A percentile compares a stretch with the other conserved stretches of the same genome.
Conservation (phyloP, 208 protist species). For the Wallacemonas sp. region DNA sequence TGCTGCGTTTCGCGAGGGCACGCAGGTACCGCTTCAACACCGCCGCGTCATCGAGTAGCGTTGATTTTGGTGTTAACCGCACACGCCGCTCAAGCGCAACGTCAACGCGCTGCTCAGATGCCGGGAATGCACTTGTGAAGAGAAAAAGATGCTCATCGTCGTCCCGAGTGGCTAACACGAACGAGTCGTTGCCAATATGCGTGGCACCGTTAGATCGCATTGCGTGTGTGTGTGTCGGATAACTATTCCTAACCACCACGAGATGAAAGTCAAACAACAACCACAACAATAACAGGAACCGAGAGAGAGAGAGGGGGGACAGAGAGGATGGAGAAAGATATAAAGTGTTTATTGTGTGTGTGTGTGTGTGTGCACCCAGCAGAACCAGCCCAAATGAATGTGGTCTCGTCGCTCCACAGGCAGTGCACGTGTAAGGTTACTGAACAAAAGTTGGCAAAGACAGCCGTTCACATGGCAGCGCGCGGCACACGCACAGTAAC, state of each 20-base stretch:
- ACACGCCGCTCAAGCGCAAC: constrained; percentile 1
- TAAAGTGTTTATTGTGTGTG: too few species aligned
- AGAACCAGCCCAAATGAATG: not conserved
- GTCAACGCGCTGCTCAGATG: constrained; percentile 1
- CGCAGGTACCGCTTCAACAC: constrained; percentile 17
- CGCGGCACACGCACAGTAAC: too few species aligned
- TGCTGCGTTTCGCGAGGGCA: not conserved
- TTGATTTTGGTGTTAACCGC: constrained; percentile 18
- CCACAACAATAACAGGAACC: constrained; percentile 7
- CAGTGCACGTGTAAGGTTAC: too few species aligned
- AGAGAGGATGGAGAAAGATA: too few species aligned
- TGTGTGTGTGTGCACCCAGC: constrained; percentile 7
- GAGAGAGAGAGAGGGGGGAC: not conserved
- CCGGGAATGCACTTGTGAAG: constrained; percentile 55
- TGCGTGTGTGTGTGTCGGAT: too few species aligned
- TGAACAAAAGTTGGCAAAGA: too few species aligned
- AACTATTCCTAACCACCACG: too few species aligned
- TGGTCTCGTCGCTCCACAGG: not conserved
- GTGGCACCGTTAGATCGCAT: constrained; percentile 84
- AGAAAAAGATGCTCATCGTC: constrained; percentile 44
- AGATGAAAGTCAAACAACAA: not conserved
- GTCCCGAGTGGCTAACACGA: constrained; percentile 51
- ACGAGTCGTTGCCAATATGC: constrained; percentile 85
- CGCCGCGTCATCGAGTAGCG: constrained; percentile 11
- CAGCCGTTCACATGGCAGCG: too few species aligned